Base-by-base conservation (phyloP, 2,329 filamentous ascomycete species). In the Fonsecaea nubica region DNA sequence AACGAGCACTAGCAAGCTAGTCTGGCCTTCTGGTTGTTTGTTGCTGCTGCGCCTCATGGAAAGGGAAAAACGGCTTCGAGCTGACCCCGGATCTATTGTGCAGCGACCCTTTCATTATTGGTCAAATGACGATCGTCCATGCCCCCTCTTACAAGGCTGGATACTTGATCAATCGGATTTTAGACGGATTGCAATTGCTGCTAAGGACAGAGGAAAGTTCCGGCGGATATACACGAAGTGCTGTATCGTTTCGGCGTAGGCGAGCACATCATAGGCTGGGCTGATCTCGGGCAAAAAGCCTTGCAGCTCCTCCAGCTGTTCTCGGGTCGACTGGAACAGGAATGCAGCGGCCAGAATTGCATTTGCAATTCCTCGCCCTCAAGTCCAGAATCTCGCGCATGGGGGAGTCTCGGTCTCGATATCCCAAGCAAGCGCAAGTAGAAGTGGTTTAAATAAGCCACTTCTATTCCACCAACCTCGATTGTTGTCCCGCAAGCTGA, bases 221-320 rank as follows among this genome's bases (percentile, higher is more conserved):
- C 56, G 56, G 13, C 38, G 56, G 36, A 58, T 58, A 25, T n/a
- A 45, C 15, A 18, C 21, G 45, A 50, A 4, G 18, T 12, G 45
- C 1, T 50, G 21, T 13, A 25, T 50, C 45, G 45, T 5, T 50
- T 30, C 45, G 21, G 45, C 21, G 25, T 8, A 13, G 9, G 21
- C 18, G 10, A 50, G 45, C 21, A 25, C 21, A 3, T 18, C 25
- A 58, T 58, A 33, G 56, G 56, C 42, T 48, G 56, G 56, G 12
- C 35, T 9, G 12, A 58, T 58, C 25, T 58, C 56, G 56, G 56
- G 30, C 38, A 50, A 48, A 58, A 42, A 32, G 25, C 56, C 56
- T 45, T 42, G 38, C 38, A 40, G 33, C 25, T 18, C 30, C 55
- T 21, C 25, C 1, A 36, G 18, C 36, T 21, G 4, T 42, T 25